Evolutionary conservation across 2,329 filamentous ascomycete species (phyloP).

Genomic region (Rosellinia necatrix): DNA sequence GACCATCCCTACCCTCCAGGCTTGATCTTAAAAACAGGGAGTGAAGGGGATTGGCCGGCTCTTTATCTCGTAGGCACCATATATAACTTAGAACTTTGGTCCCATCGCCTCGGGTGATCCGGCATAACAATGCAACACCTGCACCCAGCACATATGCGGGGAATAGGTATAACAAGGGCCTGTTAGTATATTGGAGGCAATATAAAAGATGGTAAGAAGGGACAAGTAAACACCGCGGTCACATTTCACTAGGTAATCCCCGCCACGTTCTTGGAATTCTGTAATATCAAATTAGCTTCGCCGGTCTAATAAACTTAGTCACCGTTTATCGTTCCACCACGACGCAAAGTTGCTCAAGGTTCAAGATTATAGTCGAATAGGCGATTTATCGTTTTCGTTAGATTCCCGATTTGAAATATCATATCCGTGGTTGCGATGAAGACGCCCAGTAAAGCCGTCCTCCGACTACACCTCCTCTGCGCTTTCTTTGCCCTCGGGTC

Average conservation of each 20-base stretch:
- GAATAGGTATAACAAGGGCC: background rate
- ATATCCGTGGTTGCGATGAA: slow-evolving; percentile 25
- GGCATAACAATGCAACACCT: background rate
- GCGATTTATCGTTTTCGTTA: background rate
- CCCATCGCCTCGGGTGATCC: background rate
- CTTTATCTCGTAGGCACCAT: background rate
- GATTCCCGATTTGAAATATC: background rate
- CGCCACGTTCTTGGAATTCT: too few species aligned
- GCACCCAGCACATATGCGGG: slow-evolving; percentile 8
- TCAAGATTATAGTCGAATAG: too few species aligned
- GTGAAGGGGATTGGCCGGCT: background rate
- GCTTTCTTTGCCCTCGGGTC: slow-evolving; percentile 60
- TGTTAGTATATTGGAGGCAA: too few species aligned
- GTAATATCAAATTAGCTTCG: slow-evolving; percentile 12
- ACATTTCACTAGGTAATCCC: slow-evolving; percentile 8
- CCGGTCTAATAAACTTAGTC: background rate
- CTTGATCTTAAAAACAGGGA: background rate
- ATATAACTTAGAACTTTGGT: background rate
- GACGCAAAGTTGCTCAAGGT: too few species aligned
- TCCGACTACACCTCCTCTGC: slow-evolving; percentile 53
- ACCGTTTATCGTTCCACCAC: background rate
- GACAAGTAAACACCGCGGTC: background rate
- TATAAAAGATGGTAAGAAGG: too few species aligned
- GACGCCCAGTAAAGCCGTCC: slow-evolving; percentile 41
- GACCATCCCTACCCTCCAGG: slow-evolving; percentile 2